Evolutionary conservation across 805 yeast species (phyloP), one percentile per base, ranked within the genome.

Genomic region (Sugiyamaella chiloensis): DNA sequence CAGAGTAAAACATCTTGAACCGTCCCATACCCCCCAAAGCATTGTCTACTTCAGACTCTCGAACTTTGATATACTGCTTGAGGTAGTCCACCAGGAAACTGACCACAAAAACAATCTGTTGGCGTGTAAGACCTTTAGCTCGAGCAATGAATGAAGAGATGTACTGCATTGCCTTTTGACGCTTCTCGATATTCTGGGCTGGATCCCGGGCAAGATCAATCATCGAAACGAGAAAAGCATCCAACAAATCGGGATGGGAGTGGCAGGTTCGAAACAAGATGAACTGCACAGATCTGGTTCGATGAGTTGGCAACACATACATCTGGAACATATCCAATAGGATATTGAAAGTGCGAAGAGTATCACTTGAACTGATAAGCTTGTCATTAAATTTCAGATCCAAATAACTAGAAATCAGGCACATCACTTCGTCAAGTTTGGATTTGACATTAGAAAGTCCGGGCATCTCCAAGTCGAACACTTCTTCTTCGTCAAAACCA

Each of bases 151-250:
- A 91, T 2, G 96, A 87, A 1, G 96, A 83, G 47, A 91, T 74
- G 63, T 93, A 91, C 66, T 93, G 98, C 76, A 90, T 77, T 2
- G 96, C 85, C 69, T 90, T 90, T 55, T 88, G 80, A 56, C 95
- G 78, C 54, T 81, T 83, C 47, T 87, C 91, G 30, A 81, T 69
- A 21, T 80, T 76, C 62, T 85, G 89, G 37, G 72, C 70, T 7
- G 82, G 75, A 44, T 82, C 78, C 63, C 93, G 83, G 2, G 95
- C 87, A 32, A 85, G 78, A 60, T 91, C 97, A 37, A 91, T 81
- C 55, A 93, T 71, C 34, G 85, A 72, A 1, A 86, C 95, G 56
- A 91, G 67, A 62, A 80, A 91, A 9, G 95, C 84, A 57, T 91
- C 98, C 61, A 87, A 79, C 50, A 91, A 72, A 59, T 87, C 95